Percentiles rank a stretch among this genome's conserved stretches.
These are phyloP conservation scores for Mortierella sp. DNA, from an alignment of 371 early-diverging fungal genomes.

Conservation along the genomic window DNA sequence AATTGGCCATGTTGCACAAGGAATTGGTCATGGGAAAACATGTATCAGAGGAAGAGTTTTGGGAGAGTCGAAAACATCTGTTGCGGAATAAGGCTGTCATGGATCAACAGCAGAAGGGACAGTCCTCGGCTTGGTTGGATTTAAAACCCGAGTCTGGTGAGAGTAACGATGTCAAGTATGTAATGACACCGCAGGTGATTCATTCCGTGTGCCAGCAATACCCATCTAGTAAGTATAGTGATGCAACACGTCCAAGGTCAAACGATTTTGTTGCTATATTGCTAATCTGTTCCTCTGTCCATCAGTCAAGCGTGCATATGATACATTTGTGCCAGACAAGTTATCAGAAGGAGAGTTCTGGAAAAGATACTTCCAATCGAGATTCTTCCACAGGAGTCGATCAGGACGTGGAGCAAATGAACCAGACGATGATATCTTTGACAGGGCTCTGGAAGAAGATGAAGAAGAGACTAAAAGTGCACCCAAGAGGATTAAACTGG, in stretches of 20 bases:
- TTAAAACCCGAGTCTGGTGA: constrained; percentile 83
- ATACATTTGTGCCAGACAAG: constrained; percentile 87
- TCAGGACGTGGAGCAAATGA: constrained; percentile 71
- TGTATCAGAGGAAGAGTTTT: constrained; percentile 92
- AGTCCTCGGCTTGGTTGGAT: constrained; percentile 84
- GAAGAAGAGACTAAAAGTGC: constrained; percentile 74
- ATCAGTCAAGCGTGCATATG: constrained; percentile 85
- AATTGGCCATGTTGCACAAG: constrained; percentile 79
- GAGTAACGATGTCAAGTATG: constrained; percentile 87
- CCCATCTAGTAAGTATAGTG: constrained; percentile 76
- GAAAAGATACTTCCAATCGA: constrained; percentile 88
- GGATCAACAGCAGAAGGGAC: constrained; percentile 85
- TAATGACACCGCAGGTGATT: constrained; percentile 90
- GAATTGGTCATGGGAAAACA: constrained; percentile 84
- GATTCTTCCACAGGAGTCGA: constrained; percentile 88
- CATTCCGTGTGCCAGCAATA: constrained; percentile 91
- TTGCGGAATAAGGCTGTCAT: constrained; percentile 79
- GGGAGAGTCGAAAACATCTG: constrained; percentile 85
- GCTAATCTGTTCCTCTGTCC: not conserved
- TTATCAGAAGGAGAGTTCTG: constrained; percentile 88
- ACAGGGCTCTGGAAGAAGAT: constrained; percentile 83
- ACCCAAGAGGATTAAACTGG: constrained; percentile 62
- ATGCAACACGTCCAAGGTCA: not conserved
- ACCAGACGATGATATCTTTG: constrained; percentile 86
- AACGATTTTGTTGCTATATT: not conserved